phyloP scores from a whole-genome alignment of 148 eudicot genomes.

The Amaranthus hypochondriacus region DNA sequence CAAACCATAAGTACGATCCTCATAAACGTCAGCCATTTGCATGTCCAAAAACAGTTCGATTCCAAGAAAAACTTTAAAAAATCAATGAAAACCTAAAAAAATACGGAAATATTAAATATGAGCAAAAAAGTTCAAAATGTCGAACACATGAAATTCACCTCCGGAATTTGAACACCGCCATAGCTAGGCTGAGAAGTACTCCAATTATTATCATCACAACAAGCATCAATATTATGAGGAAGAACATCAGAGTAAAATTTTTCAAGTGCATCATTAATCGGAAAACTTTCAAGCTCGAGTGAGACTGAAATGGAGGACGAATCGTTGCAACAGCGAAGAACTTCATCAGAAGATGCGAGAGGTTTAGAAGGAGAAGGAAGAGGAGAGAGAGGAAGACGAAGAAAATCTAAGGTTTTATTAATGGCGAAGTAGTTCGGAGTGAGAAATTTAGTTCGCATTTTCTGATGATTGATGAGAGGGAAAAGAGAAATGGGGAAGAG shows the following conservation, averaged over 20 bases:
- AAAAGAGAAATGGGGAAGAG: background rate
- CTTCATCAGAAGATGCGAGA: constrained; percentile 14
- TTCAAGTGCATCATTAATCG: constrained; percentile 46
- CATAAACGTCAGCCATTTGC: no score
- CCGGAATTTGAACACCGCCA: constrained; percentile 4
- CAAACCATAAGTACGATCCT: background rate
- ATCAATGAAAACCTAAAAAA: background rate
- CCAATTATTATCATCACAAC: constrained; percentile 4
- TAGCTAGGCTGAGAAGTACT: background rate
- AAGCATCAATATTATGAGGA: constrained; percentile 38
- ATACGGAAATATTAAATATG: background rate
- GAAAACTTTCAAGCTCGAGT: constrained; percentile 32
- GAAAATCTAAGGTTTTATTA: constrained; percentile 48
- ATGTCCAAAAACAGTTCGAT: background rate
- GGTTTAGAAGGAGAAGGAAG: constrained; percentile 21
- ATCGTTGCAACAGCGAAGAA: constrained; percentile 32
- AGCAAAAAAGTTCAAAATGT: background rate
- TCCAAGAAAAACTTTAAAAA: background rate
- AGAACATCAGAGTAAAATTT: constrained; percentile 62
- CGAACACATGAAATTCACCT: constrained; percentile 10
- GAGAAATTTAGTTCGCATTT: constrained; percentile 74
- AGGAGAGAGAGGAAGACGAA: constrained; percentile 50
- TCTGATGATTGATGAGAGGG: background rate
- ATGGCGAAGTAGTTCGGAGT: constrained; percentile 32
- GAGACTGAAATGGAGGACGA: constrained; percentile 22